Base-by-base conservation (phyloP, 805 yeast genomes). In the Candida pini region DNA sequence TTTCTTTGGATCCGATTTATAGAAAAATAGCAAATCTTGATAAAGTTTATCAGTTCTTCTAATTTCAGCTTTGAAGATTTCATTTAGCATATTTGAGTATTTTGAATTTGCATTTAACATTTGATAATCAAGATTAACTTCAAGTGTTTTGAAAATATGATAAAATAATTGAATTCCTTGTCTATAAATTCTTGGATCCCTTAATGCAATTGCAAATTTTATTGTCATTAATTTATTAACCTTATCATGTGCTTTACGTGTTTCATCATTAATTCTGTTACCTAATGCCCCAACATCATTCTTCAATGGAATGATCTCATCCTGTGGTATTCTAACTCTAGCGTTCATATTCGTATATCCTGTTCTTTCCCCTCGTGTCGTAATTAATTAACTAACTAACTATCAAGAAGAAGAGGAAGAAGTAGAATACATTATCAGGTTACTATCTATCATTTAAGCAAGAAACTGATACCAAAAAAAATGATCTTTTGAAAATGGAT, bases 231-330 rank as follows among this genome's bases (percentile, higher is more conserved):
- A 60, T 42, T 80, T 79, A 55, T 84, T 76, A 35, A 85, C 77
- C 43, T 71, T 71, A 54, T 80, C 76, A 63, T 85, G 95, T 19
- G 69, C 66, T 13, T 65, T 59, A 41, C 78, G 68, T 2, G 95
- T 85, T 49, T 76, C 80, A 31, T 56, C 53, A 56, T 85, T 85
- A 51, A 86, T 85, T 54, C 95, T 66, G 67, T 86, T 86, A 30
- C 79, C 95, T 34, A 85, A 64, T 6, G 95, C 95, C 18, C 89
- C 95, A 13, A 78, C 63, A 53, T 85, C 95, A n/a, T 73, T 71
- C 36, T 81, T 80, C n/a, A 76, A 68, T 2, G 95, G 95, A 21
- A 85, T 69, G 22, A 79, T 72, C 52, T 78, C 84, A 14, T 41
- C 34, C 35, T 43, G 42, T 7, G 43, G 45, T 8, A 44, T 28